Evolutionary conservation across 2,329 filamentous ascomycete genomes (phyloP), one percentile per base, ranked within the genome.

Genomic region (Dactylonectria macrodidyma): DNA sequence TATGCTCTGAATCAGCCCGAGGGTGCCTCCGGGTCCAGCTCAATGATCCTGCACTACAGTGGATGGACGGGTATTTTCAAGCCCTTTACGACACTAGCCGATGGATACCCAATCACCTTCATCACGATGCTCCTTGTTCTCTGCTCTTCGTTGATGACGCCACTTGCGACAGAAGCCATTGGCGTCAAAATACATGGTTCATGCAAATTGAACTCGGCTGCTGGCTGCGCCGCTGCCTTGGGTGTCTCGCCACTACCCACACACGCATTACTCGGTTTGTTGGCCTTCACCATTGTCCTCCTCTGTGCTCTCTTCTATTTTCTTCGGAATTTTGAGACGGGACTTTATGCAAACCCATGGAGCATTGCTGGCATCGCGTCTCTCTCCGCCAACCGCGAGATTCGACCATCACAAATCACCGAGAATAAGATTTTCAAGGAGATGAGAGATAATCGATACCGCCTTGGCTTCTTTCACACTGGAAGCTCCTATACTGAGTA

Each of bases 1-100:
- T 81, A 83, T 58, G 79, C 81, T 1, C 74, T 88, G 2, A 76
- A 81, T 6, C 75, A 73, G 9, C 69, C 76, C 0, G 72, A 75
- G 0, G 85, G 84, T 5, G 82, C 81, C 0, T 58, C 73, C 0
- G 85, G 84, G 0, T 70, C 73, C 0, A 79, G 85, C 36, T 85
- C 84, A 0, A 72, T 86, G 19, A 82, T 79, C 10, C 76, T 85
- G 5, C 78, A 82, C 59, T 85, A 84, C 44, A 69, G 73, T 9
- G 82, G 84, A 0, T 68, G 81, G 57, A 75, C 77, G 55, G 79
- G 78, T 9, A 72, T 85, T 8, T 38, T 80, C 0, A 73, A 76
- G 0, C 82, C 83, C 0, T 70, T 82, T n/a, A 67, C 73, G 34
- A 76, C 79, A 0, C 69, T 84, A 0, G 38, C 76, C 2, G 76